Base-by-base conservation (phyloP, 176 grass and related monocot genomes). In the Oryza brachyantha region DNA sequence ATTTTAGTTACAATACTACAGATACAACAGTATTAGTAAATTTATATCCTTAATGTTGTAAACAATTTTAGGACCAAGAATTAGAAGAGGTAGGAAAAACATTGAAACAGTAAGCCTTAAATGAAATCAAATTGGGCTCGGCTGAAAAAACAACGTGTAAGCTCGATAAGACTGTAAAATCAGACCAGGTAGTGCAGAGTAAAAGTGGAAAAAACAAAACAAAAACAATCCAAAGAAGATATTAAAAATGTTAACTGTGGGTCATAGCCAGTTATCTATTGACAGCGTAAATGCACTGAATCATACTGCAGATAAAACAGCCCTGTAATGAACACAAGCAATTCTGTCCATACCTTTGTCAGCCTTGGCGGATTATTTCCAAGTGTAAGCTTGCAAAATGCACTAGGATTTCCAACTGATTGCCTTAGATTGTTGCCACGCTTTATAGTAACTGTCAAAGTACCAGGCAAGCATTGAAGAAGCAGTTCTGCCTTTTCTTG, bases 331-430 rank as follows among this genome's bases (percentile, higher is more conserved):
- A 55, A 58, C 29, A 31, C 77, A 74, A 52, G 10, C 12, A 54
- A 57, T 66, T 79, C 78, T 65, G 32, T 34, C 41, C 50, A 67
- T 96, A 99, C 96, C 90, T 96, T 99, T 36, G 96, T 99, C 62
- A 87, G 63, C 84, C 92, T 93, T 58, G 96, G 76, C 8, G 96
- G 81, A 77, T 99, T 92, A 83, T 86, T 99, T 80, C 92, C 96
- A 81, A 99, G 96, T 62, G 92, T 96, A 84, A 99, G 83, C 84
- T 99, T 99, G 83, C 96, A 99, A 87, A 84, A 99, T 39, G 90
- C 96, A 34, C 96, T 99, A 60, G 96, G 67, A 84, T 99, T 99
- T 89, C 96, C 96, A 58, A 99, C 96, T 1, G 96, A 99, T 66
- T 99, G 96, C 72, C 75, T 85, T 76, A 99, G 78, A 88, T 99